Evolutionary conservation across 2,329 filamentous ascomycete genomes (phyloP), one percentile per base, ranked within the genome.

Genomic region (Ceratocystis lukuohia): DNA sequence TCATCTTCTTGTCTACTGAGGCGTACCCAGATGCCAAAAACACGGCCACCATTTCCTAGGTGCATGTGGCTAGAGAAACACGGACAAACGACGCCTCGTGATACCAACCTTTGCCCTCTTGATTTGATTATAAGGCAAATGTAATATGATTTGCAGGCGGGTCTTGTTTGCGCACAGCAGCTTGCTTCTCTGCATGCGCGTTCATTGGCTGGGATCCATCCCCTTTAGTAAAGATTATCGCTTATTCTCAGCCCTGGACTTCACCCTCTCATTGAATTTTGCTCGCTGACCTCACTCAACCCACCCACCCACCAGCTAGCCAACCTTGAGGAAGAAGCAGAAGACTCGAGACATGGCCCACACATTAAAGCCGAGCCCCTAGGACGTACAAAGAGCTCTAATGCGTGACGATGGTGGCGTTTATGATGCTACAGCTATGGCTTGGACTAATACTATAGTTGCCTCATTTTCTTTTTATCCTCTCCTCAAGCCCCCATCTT

Each of bases 211-310:
- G 30, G 57, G 3, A 10, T 37, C n/a, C 28, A 30, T 25, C 33
- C 33, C 56, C 12, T 37, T 37, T 62, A 5, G 8, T 17, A 8
- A 28, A 22, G 33, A 62, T 62, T 17, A 20, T 37, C 56, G 56
- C 56, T 59, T 59, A 59, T 59, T 59, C 28, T 59, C 56, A 59
- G 56, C 25, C 56, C 28, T n/a, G 12, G 37, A 41, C 61, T 41
- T 17, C 37, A 41, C 37, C 12, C 37, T 41, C 3, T 41, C 37
- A 41, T 41, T 41, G 37, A 15, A 12, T 59, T 59, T 25, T 59
- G 25, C 46, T 15, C 8, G 2, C 48, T 25, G 8, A 22, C 46
- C 22, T 10, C 20, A 15, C 48, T 10, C 3, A 53, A 48, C 46
- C n/a, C 46, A 22, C n/a, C 48, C 20, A 28, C 22, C 48, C 20